phyloP scores from a whole-genome alignment of 495 filamentous ascomycete genomes.

The Aspergillus nidulans region DNA sequence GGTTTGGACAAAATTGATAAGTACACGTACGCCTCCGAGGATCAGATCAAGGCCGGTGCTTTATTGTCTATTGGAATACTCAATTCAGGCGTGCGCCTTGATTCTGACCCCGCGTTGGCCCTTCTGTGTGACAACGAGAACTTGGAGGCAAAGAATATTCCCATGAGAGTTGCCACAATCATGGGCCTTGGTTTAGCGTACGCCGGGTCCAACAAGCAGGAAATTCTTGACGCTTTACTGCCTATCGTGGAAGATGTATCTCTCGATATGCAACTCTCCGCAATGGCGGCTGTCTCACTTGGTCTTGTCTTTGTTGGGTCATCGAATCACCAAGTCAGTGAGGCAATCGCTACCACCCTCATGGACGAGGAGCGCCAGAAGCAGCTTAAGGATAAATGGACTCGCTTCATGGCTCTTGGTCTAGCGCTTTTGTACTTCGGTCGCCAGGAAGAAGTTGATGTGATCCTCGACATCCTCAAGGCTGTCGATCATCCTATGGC shows the following conservation, averaged over 20 bases:
- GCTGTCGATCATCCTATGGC: slow-evolving; percentile 94
- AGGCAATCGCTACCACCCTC: slow-evolving; percentile 83
- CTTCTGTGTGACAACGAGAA: slow-evolving; percentile 75
- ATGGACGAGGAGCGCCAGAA: slow-evolving; percentile 83
- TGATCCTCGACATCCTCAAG: slow-evolving; percentile 90
- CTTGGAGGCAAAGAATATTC: slow-evolving; percentile 67
- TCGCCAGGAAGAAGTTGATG: slow-evolving; percentile 94
- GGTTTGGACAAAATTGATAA: slow-evolving; percentile 90
- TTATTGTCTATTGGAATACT: slow-evolving; percentile 87
- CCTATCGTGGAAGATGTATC: slow-evolving; percentile 80
- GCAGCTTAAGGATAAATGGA: slow-evolving; percentile 96
- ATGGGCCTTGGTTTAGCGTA: slow-evolving; percentile 96
- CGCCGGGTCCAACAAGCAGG: slow-evolving; percentile 85
- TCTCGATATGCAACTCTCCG: slow-evolving; percentile 89
- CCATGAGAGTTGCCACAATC: slow-evolving; percentile 74
- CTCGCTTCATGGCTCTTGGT: slow-evolving; percentile 90
- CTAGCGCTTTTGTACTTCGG: slow-evolving; percentile 94
- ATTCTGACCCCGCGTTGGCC: slow-evolving; percentile 82
- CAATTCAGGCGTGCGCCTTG: slow-evolving; percentile 82
- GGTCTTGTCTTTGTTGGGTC: slow-evolving; percentile 93
- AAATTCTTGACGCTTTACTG: slow-evolving; percentile 71
- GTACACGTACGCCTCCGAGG: slow-evolving; percentile 79
- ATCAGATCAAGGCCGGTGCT: slow-evolving; percentile 84
- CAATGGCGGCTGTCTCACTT: slow-evolving; percentile 89
- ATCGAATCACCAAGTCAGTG: slow-evolving; percentile 78